Conservation (phyloP, 371 early-diverging fungal genomes). For the Lichtheimia corymbifera region DNA sequence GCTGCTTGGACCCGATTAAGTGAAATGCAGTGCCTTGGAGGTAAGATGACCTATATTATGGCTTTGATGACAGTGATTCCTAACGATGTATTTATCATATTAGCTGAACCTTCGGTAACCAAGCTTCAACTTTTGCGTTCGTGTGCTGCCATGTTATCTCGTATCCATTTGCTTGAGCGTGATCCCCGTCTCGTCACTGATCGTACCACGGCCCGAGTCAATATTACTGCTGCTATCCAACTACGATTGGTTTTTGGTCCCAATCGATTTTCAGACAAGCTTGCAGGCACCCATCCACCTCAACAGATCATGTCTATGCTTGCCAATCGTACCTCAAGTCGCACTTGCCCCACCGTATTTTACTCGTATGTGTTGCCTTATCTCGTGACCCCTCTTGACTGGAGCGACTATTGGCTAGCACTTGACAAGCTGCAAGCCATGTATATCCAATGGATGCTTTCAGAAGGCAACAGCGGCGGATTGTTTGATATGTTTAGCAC, state of each 20-base stretch:
- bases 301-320: constrained; percentile 14
- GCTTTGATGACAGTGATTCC: not conserved
- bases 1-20: constrained; percentile 40
- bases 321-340: constrained; percentile 3
- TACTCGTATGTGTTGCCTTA: constrained; percentile 40
- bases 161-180: constrained; percentile 16
- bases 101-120: constrained; percentile 31
- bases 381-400: constrained; percentile 34
- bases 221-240: constrained; percentile 37
- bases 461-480: not conserved
- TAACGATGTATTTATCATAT: not conserved
- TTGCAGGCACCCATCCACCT: not conserved
- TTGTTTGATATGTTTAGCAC: not conserved
- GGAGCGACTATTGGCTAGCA: constrained; percentile 34
- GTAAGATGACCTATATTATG: constrained; percentile 8
- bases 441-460: not conserved
- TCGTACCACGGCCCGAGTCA: constrained; percentile 32
- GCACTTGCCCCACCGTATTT: constrained; percentile 24
- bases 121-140: constrained; percentile 37
- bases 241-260: constrained; percentile 30
- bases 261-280: not conserved
- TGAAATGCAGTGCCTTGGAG: constrained; percentile 44
- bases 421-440: constrained; percentile 18
- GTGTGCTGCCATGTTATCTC: constrained; percentile 36
- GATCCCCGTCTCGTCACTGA: constrained; percentile 18